Base-by-base conservation (phyloP, 1,284 basidiomycete species). In the Schizophyllum amplum region DNA sequence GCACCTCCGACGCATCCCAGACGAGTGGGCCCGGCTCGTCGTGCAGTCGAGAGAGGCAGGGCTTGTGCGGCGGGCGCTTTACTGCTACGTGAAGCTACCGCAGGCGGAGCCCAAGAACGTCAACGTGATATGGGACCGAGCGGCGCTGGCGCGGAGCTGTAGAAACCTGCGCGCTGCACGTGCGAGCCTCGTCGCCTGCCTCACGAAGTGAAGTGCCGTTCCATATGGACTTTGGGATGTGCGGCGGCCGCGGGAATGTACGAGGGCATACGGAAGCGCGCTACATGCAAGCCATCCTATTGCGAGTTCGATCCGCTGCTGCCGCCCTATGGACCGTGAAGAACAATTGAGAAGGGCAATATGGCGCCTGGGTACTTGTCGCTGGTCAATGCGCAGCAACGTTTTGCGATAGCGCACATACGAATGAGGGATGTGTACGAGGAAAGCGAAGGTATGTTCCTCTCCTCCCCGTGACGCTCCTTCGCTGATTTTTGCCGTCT, bases 91-190 rank as follows among this genome's bases (percentile, higher is more conserved):
- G 0, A 95, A 67, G 83, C 92, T 0, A 83, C 89, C 66, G 86
- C 81, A n/a, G 60, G 75, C 90, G 24, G 88, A 95, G 66, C 87
- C 90, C 4, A 77, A 79, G 4, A 94, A 98, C 61, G 80, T 92
- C 7, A 86, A 90, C 59, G 87, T 90, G 1, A 80, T 96, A 22
- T 98, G 93, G 92, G 94, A 98, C 63, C 83, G 94, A 1, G 92
- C 94, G 0, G 75, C 82, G 3, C 78, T 98, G 5, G 87, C 94
- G 4, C 87, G 87, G 62, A 84, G 92, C 61, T 80, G 87, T 25
- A 86, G 83, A 0, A 84, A 92, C 33, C 72, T 86, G 48, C 76
- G 79, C 61, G 87, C 83, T 21, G 91, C 94, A 0, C 82, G 87
- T 13, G 80, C 83, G 58, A 86, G 90, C 0, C 86, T 94, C 65